Evolutionary conservation across 805 yeast species (phyloP).

Genomic region (Pichia manshurica): DNA sequence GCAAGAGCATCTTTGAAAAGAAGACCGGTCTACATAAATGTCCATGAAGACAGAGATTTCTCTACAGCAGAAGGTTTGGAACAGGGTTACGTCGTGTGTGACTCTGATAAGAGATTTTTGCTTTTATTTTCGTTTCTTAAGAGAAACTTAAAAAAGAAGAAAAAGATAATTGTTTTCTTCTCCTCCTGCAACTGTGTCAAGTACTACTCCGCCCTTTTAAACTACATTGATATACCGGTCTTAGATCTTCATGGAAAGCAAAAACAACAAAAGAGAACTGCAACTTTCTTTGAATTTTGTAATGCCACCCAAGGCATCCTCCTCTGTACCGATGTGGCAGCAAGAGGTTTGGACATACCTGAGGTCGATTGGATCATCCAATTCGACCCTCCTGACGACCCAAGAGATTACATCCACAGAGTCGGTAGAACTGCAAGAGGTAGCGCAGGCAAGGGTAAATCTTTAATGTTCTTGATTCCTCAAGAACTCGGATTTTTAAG

Average conservation of each 20-base stretch:
- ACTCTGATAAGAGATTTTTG: constrained; percentile 88
- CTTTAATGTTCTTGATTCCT: constrained; percentile 92
- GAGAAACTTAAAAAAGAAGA: constrained; percentile 87
- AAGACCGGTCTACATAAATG: constrained; percentile 92
- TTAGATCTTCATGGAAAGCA: constrained; percentile 96
- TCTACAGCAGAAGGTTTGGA: constrained; percentile 97
- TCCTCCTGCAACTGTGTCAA: constrained; percentile 97
- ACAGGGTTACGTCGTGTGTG: constrained; percentile 98
- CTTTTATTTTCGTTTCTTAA: constrained; percentile 88
- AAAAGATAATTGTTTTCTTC: constrained; percentile 88
- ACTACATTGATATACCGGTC: constrained; percentile 95
- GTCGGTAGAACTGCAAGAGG: constrained; percentile 99
- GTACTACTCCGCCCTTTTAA: constrained; percentile 89
- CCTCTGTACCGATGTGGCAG: constrained; percentile 97
- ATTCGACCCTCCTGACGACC: constrained; percentile 99
- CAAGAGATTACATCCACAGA: constrained; percentile 97
- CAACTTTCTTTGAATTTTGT: constrained; percentile 96
- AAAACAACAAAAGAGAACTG: constrained; percentile 97
- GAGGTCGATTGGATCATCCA: constrained; percentile 99
- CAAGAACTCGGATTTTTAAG: constrained; percentile 90
- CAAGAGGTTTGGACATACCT: constrained; percentile 98
- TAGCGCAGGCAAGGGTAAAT: constrained; percentile 80
- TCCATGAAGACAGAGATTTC: constrained; percentile 71
- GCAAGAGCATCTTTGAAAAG: constrained; percentile 93
- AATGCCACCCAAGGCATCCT: constrained; percentile 92